Evolutionary conservation across 1,284 basidiomycete genomes (phyloP).

Genomic region (Cryptococcus depauperatus): DNA sequence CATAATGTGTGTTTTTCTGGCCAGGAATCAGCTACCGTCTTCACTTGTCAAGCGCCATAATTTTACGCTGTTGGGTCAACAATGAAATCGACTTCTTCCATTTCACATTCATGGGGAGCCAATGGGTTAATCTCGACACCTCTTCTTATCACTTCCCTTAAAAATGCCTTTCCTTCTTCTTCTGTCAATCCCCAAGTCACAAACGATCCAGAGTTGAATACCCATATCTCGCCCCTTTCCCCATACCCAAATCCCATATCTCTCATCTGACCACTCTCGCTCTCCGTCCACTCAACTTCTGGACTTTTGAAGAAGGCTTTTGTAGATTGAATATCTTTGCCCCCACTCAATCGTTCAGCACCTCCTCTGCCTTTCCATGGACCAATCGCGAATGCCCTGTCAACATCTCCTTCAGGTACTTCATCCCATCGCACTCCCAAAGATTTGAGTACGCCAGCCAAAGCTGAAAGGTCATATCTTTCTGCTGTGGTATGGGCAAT

Average conservation of each 20-base stretch:
- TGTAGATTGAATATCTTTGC: slow-evolving; percentile 27
- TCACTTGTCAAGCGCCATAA: neutral
- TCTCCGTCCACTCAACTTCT: slow-evolving; percentile 45
- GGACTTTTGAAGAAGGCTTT: slow-evolving; percentile 6
- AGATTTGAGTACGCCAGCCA: slow-evolving; percentile 26
- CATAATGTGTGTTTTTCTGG: slow-evolving; percentile 69
- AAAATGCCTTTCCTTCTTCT: slow-evolving; percentile 63
- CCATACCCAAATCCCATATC: slow-evolving; percentile 47
- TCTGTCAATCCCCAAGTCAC: slow-evolving; percentile 84
- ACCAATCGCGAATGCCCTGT: slow-evolving; percentile 41
- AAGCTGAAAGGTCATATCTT: slow-evolving; percentile 37
- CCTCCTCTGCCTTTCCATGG: slow-evolving; percentile 43
- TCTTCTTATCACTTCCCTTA: slow-evolving; percentile 55
- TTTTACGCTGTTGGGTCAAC: slow-evolving; percentile 71
- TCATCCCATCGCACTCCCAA: slow-evolving; percentile 41
- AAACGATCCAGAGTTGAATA: slow-evolving; percentile 74
- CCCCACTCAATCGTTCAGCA: slow-evolving; percentile 32
- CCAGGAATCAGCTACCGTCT: neutral
- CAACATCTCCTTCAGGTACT: slow-evolving; percentile 41
- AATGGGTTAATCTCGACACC: slow-evolving; percentile 57
- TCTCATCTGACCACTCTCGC: slow-evolving; percentile 41
- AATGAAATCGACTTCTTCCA: slow-evolving; percentile 83
- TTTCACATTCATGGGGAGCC: slow-evolving; percentile 56
- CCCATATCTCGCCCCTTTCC: slow-evolving; percentile 72
- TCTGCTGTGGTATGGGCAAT: slow-evolving; percentile 46